Conservation (phyloP, 805 yeast genomes). For the Ogataea paradorogensis region DNA sequence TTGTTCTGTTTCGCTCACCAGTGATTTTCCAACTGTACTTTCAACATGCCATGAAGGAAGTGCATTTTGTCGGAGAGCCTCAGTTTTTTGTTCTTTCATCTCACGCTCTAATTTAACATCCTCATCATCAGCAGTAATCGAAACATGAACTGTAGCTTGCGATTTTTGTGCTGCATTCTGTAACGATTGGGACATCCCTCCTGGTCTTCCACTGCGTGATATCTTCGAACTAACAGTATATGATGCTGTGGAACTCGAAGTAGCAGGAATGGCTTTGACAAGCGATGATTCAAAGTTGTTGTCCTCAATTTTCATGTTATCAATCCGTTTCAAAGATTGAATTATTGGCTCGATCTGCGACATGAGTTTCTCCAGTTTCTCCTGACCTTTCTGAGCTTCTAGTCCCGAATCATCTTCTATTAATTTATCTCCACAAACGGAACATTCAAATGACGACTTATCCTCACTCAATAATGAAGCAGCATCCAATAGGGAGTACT, state of each 20-base stretch:
- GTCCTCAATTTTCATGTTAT: constrained; percentile 76
- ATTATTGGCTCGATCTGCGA: constrained; percentile 86
- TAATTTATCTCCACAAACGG: constrained; percentile 72
- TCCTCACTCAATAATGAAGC: constrained; percentile 78
- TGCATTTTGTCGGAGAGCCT: constrained; percentile 82
- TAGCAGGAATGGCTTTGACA: constrained; percentile 81
- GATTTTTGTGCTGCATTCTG: constrained; percentile 42
- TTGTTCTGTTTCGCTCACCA: constrained; percentile 53
- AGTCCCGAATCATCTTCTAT: constrained; percentile 87
- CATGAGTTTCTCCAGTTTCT: constrained; percentile 79
- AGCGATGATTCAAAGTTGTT: constrained; percentile 86
- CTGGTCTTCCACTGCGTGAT: constrained; percentile 21
- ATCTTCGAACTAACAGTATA: constrained; percentile 55
- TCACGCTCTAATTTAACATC: constrained; percentile 58
- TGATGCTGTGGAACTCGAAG: constrained; percentile 63
- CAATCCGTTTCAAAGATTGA: constrained; percentile 75
- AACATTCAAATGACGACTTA: constrained; percentile 77
- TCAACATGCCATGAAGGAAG: constrained; percentile 95
- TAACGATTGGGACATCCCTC: constrained; percentile 28
- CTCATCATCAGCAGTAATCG: constrained; percentile 85
- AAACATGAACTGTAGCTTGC: constrained; percentile 86
- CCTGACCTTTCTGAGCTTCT: constrained; percentile 78
- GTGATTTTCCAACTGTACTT: constrained; percentile 77
- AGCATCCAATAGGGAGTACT: constrained; percentile 85
- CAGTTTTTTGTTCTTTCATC: constrained; percentile 65